These are phyloP conservation scores for Agapanthus africanus DNA, from an alignment of 106 monocot species.

Conservation along the genomic window DNA sequence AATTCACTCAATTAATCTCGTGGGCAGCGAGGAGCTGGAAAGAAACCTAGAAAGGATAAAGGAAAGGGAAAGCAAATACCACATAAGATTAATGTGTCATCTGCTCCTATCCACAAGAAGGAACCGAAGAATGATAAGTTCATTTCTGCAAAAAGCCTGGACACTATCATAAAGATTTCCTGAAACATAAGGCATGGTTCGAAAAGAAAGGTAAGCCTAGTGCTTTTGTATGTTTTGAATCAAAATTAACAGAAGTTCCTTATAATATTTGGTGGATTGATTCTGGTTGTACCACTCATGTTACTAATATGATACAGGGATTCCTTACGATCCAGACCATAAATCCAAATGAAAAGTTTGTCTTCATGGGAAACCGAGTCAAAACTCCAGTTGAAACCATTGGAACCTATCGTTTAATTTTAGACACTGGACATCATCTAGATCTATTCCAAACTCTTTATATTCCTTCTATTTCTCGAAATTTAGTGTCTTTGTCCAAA, in stretches of 20 bases:
- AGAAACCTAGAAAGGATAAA: not conserved
- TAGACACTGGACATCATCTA: conserved; percentile 6
- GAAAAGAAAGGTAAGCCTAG: conserved; percentile 17
- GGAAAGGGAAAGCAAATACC: conserved; percentile 1
- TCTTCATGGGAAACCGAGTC: not conserved
- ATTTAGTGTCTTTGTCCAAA: conserved; percentile 4
- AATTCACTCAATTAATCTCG: not conserved
- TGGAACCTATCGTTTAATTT: conserved; percentile 4
- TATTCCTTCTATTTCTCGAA: not conserved
- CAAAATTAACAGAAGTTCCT: not conserved
- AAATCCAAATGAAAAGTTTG: not conserved
- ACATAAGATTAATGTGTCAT: not conserved
- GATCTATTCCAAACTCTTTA: conserved; percentile 16
- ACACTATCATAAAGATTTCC: conserved; percentile 7
- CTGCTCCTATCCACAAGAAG: not conserved
- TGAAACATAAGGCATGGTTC: conserved; percentile 15
- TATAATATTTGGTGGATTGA: not conserved
- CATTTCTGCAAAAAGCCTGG: conserved; percentile 4
- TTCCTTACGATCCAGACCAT: conserved; percentile 12
- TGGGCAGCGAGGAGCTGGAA: conserved; percentile 1
- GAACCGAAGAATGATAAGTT: not conserved
- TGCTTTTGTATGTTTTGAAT: conserved; percentile 3
- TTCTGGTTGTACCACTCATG: conserved; percentile 3
- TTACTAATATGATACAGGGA: conserved; percentile 9
- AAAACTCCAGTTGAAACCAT: conserved; percentile 11